A percentile compares a stretch with the other conserved stretches of the same genome.
Conservation (phyloP, 2,329 filamentous ascomycete genomes). For the Pseudogymnoascus sp. region DNA sequence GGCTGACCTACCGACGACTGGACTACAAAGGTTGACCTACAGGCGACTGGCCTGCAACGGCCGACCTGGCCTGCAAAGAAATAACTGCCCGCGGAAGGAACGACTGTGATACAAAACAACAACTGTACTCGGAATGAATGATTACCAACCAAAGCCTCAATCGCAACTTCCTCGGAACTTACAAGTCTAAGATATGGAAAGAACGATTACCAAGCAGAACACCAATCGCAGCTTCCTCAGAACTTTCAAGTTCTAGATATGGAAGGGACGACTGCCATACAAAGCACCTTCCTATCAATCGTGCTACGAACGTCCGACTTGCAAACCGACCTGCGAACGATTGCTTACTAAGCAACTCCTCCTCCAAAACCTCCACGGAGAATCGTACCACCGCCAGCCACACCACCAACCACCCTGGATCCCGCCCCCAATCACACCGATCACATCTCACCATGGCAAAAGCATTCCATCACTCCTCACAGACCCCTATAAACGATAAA, state of each 20-base stretch:
- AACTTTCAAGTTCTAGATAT: slow-evolving; percentile 18
- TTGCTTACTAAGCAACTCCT: neutral
- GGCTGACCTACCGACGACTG: neutral
- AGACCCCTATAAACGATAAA: neutral
- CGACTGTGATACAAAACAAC: neutral
- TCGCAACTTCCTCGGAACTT: slow-evolving; percentile 15
- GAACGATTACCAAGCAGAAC: no score
- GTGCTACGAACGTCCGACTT: neutral
- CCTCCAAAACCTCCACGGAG: neutral
- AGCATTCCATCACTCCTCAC: neutral
- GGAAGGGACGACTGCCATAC: neutral
- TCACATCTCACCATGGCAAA: neutral
- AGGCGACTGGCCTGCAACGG: neutral
- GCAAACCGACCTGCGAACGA: neutral
- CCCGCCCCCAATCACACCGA: neutral
- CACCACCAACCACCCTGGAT: neutral
- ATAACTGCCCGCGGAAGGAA: neutral
- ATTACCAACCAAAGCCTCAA: neutral
- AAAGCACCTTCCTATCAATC: neutral
- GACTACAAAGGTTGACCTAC: neutral
- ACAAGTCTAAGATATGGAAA: slow-evolving; percentile 19
- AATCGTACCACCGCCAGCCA: neutral
- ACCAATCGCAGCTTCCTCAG: slow-evolving; percentile 11
- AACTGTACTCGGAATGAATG: neutral
- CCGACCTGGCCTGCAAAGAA: neutral